Evolutionary conservation across 345 rosid genomes (phyloP).

Genomic region (Linum lewisii): DNA sequence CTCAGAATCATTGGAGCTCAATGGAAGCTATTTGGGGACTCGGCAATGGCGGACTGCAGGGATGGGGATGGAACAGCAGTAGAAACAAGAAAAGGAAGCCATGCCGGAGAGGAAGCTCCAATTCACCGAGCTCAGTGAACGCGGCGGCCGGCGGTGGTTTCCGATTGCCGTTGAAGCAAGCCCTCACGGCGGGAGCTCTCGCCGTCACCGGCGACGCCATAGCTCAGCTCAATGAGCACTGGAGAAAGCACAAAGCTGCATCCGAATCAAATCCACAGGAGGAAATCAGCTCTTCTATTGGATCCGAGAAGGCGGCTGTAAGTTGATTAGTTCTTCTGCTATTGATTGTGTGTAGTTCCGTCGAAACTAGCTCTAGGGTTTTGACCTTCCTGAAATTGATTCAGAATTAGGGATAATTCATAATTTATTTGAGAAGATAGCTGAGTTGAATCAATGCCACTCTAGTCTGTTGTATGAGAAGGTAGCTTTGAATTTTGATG

Average conservation of each 20-base stretch:
- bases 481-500: conserved; percentile 17
- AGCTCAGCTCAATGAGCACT: conserved; percentile 51
- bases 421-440: not conserved
- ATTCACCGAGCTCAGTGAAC: conserved; percentile 40
- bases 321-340: too few species aligned
- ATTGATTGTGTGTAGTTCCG: conserved; percentile 5
- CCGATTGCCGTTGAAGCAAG: conserved; percentile 79
- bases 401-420: too few species aligned
- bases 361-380: not conserved
- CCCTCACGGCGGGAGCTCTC: conserved; percentile 64
- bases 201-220: conserved; percentile 73
- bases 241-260: conserved; percentile 25
- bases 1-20: conserved; percentile 38
- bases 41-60: conserved; percentile 46
- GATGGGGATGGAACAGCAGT: conserved; percentile 34
- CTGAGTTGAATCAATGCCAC: not conserved
- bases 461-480: not conserved
- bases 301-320: conserved; percentile 22
- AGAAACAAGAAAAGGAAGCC: conserved; percentile 21
- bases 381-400: not conserved
- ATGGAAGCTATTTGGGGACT: not conserved
- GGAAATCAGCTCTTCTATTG: conserved; percentile 16
- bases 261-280: conserved; percentile 13
- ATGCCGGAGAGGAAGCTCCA: conserved; percentile 27
- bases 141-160: conserved; percentile 34